phyloP scores from a whole-genome alignment of 2,329 filamentous ascomycete genomes.

The Stemphylium lycopersici region DNA sequence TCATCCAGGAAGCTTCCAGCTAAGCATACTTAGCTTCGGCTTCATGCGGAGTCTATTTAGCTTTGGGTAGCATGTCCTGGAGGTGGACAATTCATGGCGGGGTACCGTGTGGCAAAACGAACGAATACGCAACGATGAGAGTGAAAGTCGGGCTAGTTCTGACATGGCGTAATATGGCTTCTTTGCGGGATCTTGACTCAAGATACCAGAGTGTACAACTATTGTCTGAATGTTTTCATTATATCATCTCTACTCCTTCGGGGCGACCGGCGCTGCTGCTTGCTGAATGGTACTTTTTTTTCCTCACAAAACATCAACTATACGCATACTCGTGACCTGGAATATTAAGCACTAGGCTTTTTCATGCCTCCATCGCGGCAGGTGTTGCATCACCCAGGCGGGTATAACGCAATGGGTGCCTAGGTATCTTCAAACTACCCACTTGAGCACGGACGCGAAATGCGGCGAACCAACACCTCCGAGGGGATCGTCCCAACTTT shows the following conservation, averaged over 20 bases:
- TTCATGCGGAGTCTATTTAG: not conserved
- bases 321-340: not conserved
- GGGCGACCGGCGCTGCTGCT: conserved; percentile 12
- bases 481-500: conserved; percentile 16
- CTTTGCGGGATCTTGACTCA: conserved; percentile 3
- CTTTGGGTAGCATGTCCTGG: not conserved
- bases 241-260: conserved; percentile 41
- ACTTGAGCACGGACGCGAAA: conserved; percentile 11
- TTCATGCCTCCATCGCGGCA: not conserved
- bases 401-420: not conserved
- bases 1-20: conserved; percentile 38
- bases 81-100: not conserved
- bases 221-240: conserved; percentile 24
- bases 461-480: conserved; percentile 27
- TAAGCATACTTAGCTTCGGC: conserved; percentile 11
- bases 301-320: not conserved
- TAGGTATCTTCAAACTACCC: not conserved
- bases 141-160: not conserved
- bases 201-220: conserved; percentile 27
- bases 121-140: not conserved
- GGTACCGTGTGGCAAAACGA: not conserved
- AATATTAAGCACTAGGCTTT: not conserved
- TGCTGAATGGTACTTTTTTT: conserved; percentile 18
- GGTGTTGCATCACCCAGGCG: too few relatives aligned
- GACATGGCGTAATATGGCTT: conserved; percentile 15